Base-by-base conservation (phyloP, 768 basidiomycete species). In the Termitomyces sp. region DNA sequence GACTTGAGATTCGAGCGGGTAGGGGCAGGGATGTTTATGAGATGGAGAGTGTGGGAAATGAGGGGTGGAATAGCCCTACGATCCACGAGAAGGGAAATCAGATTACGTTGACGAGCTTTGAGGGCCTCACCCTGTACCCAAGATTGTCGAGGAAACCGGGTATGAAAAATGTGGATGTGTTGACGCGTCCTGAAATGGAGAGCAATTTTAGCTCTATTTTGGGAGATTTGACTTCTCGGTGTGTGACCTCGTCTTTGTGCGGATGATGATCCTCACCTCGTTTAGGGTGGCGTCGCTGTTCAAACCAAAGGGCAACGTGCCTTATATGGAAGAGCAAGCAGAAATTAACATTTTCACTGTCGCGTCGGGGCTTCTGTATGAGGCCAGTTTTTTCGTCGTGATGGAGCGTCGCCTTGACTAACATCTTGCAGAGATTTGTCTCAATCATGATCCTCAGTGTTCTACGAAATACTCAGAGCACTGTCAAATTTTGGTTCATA, bases 401-500 rank as follows among this genome's bases (percentile, higher is more conserved):
- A 19, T 6, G 19, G 6, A 46, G 26, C 9, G 37, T 28, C 11
- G 35, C 58, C 8, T n/a, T 44, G 46, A 51, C 62, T 42, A 61
- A 40, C 15, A 45, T 28, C 17, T 5, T n/a, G 8, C 60, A 98
- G 93, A 87, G 97, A 15, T 98, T 99, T 71, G 94, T 87, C 0
- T 93, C 92, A 9, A 98, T 99, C 73, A 99, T 98, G 97, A 92
- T 98, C 54, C 77, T 98, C 35, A 96, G 93, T 62, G 97, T 99
- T 32, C 76, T 98, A 60, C 86, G 87, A 40, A 96, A 98, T 65
- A 98, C 97, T 17, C 85, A 93, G 19, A 90, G 88, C 64, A 88
- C 84, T 26, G 95, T 99, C 70, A 99, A 99, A 69, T 99, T 98
- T 73, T 98, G 97, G 97, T 98, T 98, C 72, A 98, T 99, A 60